Percentiles rank a stretch among this genome's conserved stretches.
Evolutionary conservation across 441 rosid species (phyloP).

Genomic region (Jatropha multifida): DNA sequence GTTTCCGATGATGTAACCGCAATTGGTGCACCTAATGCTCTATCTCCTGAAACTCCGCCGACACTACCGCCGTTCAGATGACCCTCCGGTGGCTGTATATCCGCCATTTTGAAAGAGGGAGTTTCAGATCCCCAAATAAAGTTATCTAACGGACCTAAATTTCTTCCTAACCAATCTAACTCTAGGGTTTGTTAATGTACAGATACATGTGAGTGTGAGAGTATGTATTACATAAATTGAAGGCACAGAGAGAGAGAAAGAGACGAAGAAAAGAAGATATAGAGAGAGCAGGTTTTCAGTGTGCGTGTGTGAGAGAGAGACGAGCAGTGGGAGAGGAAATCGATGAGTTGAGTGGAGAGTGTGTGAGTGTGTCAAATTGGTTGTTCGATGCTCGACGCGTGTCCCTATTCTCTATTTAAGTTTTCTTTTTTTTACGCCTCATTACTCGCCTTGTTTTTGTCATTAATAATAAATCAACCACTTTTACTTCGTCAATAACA

Average conservation of each 20-base stretch:
- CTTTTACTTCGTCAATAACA: neutral
- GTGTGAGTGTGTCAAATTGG: slow-evolving; percentile 8
- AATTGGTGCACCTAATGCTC: slow-evolving; percentile 25
- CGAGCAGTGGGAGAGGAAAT: slow-evolving; percentile 2
- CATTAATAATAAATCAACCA: neutral
- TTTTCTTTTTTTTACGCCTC: neutral
- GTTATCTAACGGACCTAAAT: neutral
- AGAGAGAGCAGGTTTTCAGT: neutral
- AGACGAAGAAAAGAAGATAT: neutral
- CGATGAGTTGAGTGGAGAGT: slow-evolving; percentile 10
- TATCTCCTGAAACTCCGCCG: slow-evolving; percentile 4
- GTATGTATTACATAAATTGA: no score
- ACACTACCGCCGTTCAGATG: slow-evolving; percentile 42
- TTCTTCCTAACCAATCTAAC: neutral
- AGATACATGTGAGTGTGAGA: neutral
- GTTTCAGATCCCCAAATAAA: neutral
- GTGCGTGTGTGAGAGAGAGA: slow-evolving; percentile 1
- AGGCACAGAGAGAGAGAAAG: neutral
- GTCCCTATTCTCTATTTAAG: neutral
- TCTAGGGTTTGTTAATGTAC: slow-evolving; percentile 8
- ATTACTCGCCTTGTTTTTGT: neutral
- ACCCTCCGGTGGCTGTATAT: slow-evolving; percentile 38
- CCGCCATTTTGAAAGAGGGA: slow-evolving; percentile 39
- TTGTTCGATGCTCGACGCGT: slow-evolving; percentile 32
- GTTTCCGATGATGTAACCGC: slow-evolving; percentile 44